Conservation (phyloP, 75 land plant species). For the Selaginella moellendorffii region DNA sequence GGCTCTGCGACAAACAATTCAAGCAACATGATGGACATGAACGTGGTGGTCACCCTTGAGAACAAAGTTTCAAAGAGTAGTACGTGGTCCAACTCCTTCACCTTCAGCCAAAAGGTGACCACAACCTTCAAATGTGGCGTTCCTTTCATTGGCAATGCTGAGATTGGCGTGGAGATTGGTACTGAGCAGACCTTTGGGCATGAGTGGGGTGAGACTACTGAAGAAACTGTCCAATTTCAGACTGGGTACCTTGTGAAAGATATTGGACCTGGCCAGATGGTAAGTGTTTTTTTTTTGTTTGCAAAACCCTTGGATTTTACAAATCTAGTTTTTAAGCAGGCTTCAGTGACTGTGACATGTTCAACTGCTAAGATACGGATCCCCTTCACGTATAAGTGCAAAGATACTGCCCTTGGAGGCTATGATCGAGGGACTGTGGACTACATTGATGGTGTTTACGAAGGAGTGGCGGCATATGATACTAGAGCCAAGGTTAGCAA, state of each 20-base stretch:
- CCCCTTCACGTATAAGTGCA: not conserved
- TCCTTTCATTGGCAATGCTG: not conserved
- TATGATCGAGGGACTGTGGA: not conserved
- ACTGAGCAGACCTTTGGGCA: not conserved
- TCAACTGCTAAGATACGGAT: not conserved
- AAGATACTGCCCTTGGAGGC: not conserved
- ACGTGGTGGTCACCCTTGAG: not conserved
- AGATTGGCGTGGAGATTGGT: not conserved
- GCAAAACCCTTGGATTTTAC: not conserved
- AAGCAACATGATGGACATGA: not conserved
- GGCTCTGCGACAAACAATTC: not conserved
- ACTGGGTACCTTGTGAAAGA: not conserved
- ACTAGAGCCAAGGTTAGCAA: not conserved
- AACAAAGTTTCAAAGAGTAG: not conserved
- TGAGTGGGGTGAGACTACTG: not conserved
- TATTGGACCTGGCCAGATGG: not conserved
- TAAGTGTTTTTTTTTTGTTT: not conserved
- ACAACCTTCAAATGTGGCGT: not conserved
- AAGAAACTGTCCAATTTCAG: not conserved
- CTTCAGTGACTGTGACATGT: not conserved
- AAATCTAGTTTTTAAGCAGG: too few species aligned
- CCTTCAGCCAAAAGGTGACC: not conserved
- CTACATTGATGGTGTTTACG: not conserved
- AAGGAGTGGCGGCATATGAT: not conserved
- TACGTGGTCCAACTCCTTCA: not conserved